These are phyloP conservation scores for Penicillium canariense DNA, from an alignment of 495 filamentous ascomycete species.

Conservation along the genomic window DNA sequence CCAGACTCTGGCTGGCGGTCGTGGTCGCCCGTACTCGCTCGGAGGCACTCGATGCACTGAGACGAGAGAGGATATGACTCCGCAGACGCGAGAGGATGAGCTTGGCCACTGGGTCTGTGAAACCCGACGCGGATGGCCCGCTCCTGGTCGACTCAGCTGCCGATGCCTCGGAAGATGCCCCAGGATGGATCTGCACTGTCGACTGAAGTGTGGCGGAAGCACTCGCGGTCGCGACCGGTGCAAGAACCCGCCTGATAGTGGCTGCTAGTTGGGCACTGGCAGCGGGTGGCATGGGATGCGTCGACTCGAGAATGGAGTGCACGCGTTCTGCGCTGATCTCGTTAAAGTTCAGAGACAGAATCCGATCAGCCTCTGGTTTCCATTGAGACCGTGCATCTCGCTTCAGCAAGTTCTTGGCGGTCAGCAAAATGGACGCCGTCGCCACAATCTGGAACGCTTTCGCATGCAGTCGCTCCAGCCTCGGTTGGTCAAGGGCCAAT, in stretches of 20 bases:
- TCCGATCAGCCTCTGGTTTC: constrained; percentile 80
- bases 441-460: constrained; percentile 73
- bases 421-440: constrained; percentile 77
- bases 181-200: constrained; percentile 35
- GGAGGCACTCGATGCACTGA: constrained; percentile 71
- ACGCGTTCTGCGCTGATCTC: constrained; percentile 61
- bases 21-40: constrained; percentile 80
- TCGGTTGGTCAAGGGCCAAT: constrained; percentile 71
- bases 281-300: constrained; percentile 69
- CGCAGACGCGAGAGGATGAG: constrained; percentile 74
- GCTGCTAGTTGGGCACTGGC: constrained; percentile 43
- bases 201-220: constrained; percentile 36
- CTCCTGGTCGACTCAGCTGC: constrained; percentile 5
- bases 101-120: constrained; percentile 76
- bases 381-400: constrained; percentile 87
- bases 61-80: constrained; percentile 70
- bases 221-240: constrained; percentile 41
- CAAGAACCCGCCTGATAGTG: constrained; percentile 56
- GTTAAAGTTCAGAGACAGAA: constrained; percentile 57
- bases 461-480: constrained; percentile 63
- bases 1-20: constrained; percentile 79
- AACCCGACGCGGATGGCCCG: constrained; percentile 29
- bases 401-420: constrained; percentile 93
- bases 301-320: constrained; percentile 74
- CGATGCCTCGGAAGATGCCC: constrained; percentile 9